phyloP scores from a whole-genome alignment of 495 filamentous ascomycete genomes.

The Hypoxylon crocopeplum region DNA sequence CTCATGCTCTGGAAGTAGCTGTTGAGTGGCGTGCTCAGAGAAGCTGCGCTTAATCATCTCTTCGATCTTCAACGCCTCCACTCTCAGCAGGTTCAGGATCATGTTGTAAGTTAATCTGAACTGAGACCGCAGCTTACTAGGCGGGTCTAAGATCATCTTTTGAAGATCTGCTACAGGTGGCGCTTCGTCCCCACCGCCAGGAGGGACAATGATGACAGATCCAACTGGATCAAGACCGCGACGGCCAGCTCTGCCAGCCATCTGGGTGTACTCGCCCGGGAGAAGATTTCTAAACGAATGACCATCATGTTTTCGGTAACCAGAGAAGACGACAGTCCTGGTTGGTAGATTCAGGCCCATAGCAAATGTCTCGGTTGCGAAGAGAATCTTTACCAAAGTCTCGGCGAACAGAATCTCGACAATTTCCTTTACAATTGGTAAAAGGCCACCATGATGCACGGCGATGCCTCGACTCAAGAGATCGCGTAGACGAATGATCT shows the following conservation, averaged over 20 bases:
- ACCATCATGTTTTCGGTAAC: slow-evolving; percentile 94
- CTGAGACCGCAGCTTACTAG: slow-evolving; percentile 92
- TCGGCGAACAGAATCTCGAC: slow-evolving; percentile 97
- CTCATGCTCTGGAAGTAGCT: slow-evolving; percentile 91
- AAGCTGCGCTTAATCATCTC: slow-evolving; percentile 99
- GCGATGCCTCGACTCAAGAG: slow-evolving; percentile 88
- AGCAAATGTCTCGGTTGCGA: slow-evolving; percentile 97
- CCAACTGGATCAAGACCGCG: slow-evolving; percentile 91
- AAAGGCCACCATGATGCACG: slow-evolving; percentile 92
- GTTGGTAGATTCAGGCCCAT: slow-evolving; percentile 98
- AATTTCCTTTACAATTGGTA: slow-evolving; percentile 97
- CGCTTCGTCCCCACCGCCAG: slow-evolving; percentile 79
- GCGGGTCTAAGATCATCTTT: slow-evolving; percentile 95
- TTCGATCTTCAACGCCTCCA: slow-evolving; percentile 97
- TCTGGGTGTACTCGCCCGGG: slow-evolving; percentile 97
- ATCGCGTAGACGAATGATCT: slow-evolving; percentile 87
- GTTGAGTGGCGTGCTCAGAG: slow-evolving; percentile 98
- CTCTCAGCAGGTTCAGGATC: slow-evolving; percentile 94
- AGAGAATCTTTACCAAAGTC: slow-evolving; percentile 93
- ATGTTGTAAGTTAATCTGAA: slow-evolving; percentile 99
- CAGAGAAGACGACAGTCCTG: slow-evolving; percentile 95
- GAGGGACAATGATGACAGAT: slow-evolving; percentile 89
- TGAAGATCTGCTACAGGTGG: slow-evolving; percentile 81
- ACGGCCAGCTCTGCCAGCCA: slow-evolving; percentile 94
- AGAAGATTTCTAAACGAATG: slow-evolving; percentile 87